Evolutionary conservation across 768 basidiomycete species (phyloP).

Genomic region (Trametes villosa): DNA sequence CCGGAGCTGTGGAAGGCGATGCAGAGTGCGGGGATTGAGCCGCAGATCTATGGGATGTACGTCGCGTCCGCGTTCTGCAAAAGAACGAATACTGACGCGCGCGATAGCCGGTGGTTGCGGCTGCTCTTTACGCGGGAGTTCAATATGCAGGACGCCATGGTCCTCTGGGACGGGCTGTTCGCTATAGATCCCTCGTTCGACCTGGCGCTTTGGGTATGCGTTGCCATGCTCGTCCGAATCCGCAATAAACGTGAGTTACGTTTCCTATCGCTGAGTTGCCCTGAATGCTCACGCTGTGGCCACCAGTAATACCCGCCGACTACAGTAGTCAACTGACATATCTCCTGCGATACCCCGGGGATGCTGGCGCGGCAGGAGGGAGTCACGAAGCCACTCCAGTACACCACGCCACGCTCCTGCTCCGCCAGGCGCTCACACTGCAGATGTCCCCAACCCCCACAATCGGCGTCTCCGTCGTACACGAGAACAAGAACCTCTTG

Average conservation of each 20-base stretch:
- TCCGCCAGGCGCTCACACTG: conserved; percentile 83
- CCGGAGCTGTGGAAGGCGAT: conserved; percentile 76
- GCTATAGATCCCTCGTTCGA: conserved; percentile 82
- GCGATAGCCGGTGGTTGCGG: conserved; percentile 84
- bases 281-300: conserved; percentile 2
- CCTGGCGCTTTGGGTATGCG: conserved; percentile 84
- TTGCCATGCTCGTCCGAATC: conserved; percentile 94
- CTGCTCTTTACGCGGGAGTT: conserved; percentile 95
- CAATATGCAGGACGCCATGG: conserved; percentile 75
- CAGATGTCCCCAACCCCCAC: conserved; percentile 74
- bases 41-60: conserved; percentile 96
- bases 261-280: conserved; percentile 1
- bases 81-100: conserved; percentile 15
- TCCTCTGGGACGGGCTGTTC: conserved; percentile 95
- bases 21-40: conserved; percentile 84
- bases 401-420: conserved; percentile 68
- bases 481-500: conserved; percentile 83
- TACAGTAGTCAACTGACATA: conserved; percentile 84
- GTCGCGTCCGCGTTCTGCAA: conserved; percentile 30
- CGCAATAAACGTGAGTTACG: conserved; percentile 75
- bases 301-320: conserved; percentile 85
- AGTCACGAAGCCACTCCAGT: conserved; percentile 32
- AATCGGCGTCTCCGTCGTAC: conserved; percentile 74
- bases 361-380: conserved; percentile 34
- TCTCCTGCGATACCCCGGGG: conserved; percentile 84